Percentiles rank a stretch among this genome's conserved stretches.
phyloP scores from a whole-genome alignment of 2,329 filamentous ascomycete genomes.

The Cladosporium sp. region DNA sequence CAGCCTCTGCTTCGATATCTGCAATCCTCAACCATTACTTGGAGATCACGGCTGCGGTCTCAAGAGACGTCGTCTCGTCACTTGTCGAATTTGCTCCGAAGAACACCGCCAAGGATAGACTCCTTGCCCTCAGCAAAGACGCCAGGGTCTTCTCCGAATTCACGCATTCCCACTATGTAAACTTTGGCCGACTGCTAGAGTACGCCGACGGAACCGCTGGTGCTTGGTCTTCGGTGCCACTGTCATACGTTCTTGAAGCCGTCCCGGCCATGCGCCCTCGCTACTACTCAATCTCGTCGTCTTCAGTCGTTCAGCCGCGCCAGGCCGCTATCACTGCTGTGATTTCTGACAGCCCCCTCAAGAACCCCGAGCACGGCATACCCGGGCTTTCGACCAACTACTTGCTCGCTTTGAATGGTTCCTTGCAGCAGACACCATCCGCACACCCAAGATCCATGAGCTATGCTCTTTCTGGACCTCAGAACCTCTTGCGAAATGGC shows the following conservation, averaged over 20 bases:
- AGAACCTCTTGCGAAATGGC: constrained; percentile 34
- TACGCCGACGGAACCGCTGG: constrained; percentile 38
- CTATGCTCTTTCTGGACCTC: constrained; percentile 30
- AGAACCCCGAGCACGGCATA: constrained; percentile 21
- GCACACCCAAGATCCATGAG: constrained; percentile 34
- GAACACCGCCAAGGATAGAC: constrained; percentile 35
- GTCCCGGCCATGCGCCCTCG: constrained; percentile 22
- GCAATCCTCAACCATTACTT: constrained; percentile 63
- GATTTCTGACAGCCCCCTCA: constrained; percentile 34
- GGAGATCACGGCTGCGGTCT: constrained; percentile 64
- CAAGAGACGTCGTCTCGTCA: constrained; percentile 37
- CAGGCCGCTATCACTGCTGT: constrained; percentile 57
- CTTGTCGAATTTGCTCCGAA: constrained; percentile 25
- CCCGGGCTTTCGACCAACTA: constrained; percentile 39
- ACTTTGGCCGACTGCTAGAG: constrained; percentile 63
- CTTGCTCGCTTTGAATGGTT: constrained; percentile 32
- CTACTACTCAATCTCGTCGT: constrained; percentile 25
- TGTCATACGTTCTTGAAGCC: constrained; percentile 42
- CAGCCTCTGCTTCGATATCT: constrained; percentile 47
- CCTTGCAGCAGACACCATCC: constrained; percentile 34
- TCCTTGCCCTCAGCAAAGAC: constrained; percentile 39
- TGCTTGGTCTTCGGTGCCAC: constrained; percentile 55
- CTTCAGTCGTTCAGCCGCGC: constrained; percentile 15
- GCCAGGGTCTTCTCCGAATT: constrained; percentile 41
- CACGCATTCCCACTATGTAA: constrained; percentile 37